These are phyloP conservation scores for Ustilago tritici DNA, from an alignment of 1,284 basidiomycete species.

Conservation along the genomic window DNA sequence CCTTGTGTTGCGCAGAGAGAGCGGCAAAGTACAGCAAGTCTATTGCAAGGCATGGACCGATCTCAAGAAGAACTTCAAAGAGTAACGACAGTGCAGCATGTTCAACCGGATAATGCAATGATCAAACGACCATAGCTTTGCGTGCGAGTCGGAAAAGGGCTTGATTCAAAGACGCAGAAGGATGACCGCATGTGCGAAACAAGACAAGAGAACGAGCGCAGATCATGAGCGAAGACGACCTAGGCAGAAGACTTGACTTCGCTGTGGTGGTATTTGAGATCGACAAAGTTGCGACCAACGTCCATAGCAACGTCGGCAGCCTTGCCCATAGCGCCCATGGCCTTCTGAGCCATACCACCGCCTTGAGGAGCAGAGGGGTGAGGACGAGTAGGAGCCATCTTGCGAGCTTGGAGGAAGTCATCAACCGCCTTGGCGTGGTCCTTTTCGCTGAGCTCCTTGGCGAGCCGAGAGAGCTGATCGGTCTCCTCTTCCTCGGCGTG, in stretches of 20 bases:
- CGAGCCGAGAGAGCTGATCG: constrained; percentile 32
- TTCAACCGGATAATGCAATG: neutral
- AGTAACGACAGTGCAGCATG: neutral
- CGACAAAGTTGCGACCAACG: constrained; percentile 30
- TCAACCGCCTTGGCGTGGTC: constrained; percentile 48
- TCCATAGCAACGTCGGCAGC: constrained; percentile 24
- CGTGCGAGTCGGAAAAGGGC: neutral
- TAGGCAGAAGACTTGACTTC: constrained; percentile 15
- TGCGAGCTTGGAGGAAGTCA: constrained; percentile 53
- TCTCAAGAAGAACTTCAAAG: constrained; percentile 36
- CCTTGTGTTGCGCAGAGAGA: constrained; percentile 26
- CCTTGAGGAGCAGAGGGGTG: constrained; percentile 61
- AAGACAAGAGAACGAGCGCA: neutral
- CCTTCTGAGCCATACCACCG: constrained; percentile 57
- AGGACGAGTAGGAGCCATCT: constrained; percentile 55
- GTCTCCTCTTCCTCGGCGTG: constrained; percentile 57
- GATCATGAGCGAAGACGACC: neutral
- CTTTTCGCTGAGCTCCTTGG: constrained; percentile 32
- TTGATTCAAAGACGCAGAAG: neutral
- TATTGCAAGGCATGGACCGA: constrained; percentile 54
- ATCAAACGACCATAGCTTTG: neutral
- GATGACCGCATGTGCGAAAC: neutral
- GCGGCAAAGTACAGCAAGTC: constrained; percentile 58
- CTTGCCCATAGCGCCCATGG: constrained; percentile 37
- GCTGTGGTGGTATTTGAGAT: constrained; percentile 37